Conservation (phyloP, 1,284 basidiomycete species). For the Filobasidium uniguttulatum region DNA sequence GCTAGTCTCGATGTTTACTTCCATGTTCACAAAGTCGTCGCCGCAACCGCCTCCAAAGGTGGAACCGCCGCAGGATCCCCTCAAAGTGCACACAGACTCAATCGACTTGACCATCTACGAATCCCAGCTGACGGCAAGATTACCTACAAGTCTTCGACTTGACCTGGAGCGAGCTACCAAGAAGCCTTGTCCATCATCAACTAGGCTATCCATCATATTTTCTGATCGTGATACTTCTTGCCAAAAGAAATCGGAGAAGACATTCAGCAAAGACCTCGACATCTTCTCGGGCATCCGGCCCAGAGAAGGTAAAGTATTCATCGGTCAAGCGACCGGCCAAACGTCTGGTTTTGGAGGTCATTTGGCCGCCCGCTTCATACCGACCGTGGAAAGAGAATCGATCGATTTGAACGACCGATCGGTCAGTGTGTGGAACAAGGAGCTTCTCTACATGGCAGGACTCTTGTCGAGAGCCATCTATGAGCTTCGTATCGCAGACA, state of each 20-base stretch:
- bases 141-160: slow-evolving; percentile 52
- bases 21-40: slow-evolving; percentile 42
- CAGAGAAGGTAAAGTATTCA: slow-evolving; percentile 57
- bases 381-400: slow-evolving; percentile 91
- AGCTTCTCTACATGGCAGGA: slow-evolving; percentile 70
- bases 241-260: slow-evolving; percentile 60
- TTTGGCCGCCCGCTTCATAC: slow-evolving; percentile 83
- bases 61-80: slow-evolving; percentile 30
- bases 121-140: slow-evolving; percentile 70
- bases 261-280: slow-evolving; percentile 47
- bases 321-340: slow-evolving; percentile 53
- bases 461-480: slow-evolving; percentile 65
- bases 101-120: slow-evolving; percentile 70
- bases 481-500: slow-evolving; percentile 58
- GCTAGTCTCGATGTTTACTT: slow-evolving; percentile 63
- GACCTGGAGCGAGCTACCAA: slow-evolving; percentile 79
- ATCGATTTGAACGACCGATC: slow-evolving; percentile 63
- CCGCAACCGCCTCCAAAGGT: slow-evolving; percentile 35
- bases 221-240: too few species aligned
- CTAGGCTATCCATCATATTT: slow-evolving; percentile 77
- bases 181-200: slow-evolving; percentile 71
- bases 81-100: slow-evolving; percentile 47
- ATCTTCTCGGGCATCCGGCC: slow-evolving; percentile 35
- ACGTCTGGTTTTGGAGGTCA: slow-evolving; percentile 89
- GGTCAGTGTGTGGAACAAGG: slow-evolving; percentile 51